These are phyloP conservation scores for Sinapis alba DNA, from an alignment of 441 rosid genomes.

Conservation along the genomic window DNA sequence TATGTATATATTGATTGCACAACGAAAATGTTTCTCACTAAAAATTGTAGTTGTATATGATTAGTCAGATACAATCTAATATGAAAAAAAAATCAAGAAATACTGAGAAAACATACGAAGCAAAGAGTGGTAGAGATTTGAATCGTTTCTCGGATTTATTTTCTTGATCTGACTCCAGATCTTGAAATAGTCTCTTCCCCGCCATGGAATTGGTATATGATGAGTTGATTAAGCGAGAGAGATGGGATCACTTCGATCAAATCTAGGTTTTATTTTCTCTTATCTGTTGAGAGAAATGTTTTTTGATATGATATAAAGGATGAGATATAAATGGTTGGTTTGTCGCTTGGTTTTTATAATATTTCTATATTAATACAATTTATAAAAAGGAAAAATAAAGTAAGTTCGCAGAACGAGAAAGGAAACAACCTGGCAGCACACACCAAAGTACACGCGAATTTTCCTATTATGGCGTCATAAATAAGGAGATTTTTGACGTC, in stretches of 20 bases:
- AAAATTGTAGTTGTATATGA: not conserved
- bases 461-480: conserved; percentile 28
- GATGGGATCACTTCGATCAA: conserved; percentile 11
- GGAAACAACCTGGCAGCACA: conserved; percentile 61
- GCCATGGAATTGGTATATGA: conserved; percentile 44
- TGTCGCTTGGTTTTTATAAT: conserved; percentile 12
- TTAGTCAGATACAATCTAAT: not conserved
- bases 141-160: conserved; percentile 49
- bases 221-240: not conserved
- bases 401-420: conserved; percentile 61
- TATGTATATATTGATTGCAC: not conserved
- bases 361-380: not conserved
- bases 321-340: conserved; percentile 16
- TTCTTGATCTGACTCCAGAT: conserved; percentile 35
- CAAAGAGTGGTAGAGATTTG: conserved; percentile 48
- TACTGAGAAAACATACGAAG: conserved; percentile 51
- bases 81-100: not conserved
- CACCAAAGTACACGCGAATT: conserved; percentile 1
- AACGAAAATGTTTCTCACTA: conserved; percentile 4
- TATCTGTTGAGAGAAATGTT: conserved; percentile 12
- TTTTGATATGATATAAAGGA: conserved; percentile 13
- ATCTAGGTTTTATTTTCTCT: conserved; percentile 19
- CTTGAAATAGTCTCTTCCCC: conserved; percentile 50
- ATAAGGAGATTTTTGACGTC: conserved; percentile 61
- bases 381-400: conserved; percentile 22